Evolutionary conservation across 306 rosid species (phyloP).

Genomic region (Albizia julibrissin): DNA sequence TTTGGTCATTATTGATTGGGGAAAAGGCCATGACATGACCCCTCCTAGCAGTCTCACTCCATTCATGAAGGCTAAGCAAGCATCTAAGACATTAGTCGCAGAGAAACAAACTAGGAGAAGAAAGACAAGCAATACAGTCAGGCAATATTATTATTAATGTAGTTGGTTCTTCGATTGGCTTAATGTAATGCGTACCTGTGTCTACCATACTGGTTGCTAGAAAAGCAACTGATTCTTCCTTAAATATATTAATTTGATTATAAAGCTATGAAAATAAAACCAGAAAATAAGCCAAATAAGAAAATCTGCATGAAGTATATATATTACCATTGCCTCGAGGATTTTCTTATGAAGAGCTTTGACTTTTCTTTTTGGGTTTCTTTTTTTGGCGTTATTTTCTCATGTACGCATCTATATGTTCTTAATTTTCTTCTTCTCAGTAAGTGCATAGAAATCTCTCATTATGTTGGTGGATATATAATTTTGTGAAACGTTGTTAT

Average conservation of each 20-base stretch:
- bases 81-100: neutral
- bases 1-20: neutral
- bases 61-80: neutral
- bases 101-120: neutral
- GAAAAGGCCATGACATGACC: neutral
- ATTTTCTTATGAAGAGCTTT: slow-evolving; percentile 8
- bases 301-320: neutral
- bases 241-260: neutral
- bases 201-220: neutral
- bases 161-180: neutral
- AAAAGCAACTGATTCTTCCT: neutral
- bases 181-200: neutral
- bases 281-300: neutral
- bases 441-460: slow-evolving; percentile 1
- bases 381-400: neutral
- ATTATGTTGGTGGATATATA: neutral
- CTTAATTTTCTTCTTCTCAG: slow-evolving; percentile 7
- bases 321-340: neutral
- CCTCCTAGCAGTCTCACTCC: neutral
- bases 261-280: neutral
- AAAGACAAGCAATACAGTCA: neutral
- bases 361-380: neutral
- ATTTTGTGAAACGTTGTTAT: slow-evolving; percentile 4
- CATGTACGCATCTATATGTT: neutral
- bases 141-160: neutral